Conservation (phyloP, 73 alveolate genomes). For the Stentor coeruleus region DNA sequence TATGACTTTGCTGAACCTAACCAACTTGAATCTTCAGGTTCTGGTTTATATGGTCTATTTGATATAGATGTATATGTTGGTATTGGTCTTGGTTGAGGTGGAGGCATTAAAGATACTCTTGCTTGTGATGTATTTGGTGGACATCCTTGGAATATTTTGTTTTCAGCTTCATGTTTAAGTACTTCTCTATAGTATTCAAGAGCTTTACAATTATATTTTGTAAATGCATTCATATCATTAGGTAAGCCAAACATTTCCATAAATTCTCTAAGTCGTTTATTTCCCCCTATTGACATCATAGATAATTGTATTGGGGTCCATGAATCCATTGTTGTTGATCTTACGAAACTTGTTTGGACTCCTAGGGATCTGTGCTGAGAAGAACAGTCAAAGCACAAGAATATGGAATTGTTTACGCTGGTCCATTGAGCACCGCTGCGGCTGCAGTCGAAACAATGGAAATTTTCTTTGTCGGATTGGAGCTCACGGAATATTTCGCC, state of each 20-base stretch:
- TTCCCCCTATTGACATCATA: slow-evolving; percentile 90
- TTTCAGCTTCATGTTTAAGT: slow-evolving; percentile 29
- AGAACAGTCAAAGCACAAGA: slow-evolving; percentile 82
- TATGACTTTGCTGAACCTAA: background rate
- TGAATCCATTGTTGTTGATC: slow-evolving; percentile 86
- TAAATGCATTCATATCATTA: background rate
- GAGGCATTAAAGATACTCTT: background rate
- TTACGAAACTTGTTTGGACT: slow-evolving; percentile 75
- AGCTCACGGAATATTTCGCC: slow-evolving; percentile 27
- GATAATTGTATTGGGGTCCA: slow-evolving; percentile 86
- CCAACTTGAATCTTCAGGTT: slow-evolving; percentile 2
- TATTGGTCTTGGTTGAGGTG: background rate
- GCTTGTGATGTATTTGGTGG: slow-evolving; percentile 2
- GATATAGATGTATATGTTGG: background rate
- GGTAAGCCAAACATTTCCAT: slow-evolving; percentile 47
- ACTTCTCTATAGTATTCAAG: slow-evolving; percentile 70
- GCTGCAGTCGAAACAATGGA: slow-evolving; percentile 75
- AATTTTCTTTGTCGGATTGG: slow-evolving; percentile 46
- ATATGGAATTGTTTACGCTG: slow-evolving; percentile 72
- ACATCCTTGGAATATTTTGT: too few species aligned
- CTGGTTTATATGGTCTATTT: background rate
- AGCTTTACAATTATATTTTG: slow-evolving; percentile 66
- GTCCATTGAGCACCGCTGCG: slow-evolving; percentile 68
- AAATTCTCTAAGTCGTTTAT: slow-evolving; percentile 76
- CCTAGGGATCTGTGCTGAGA: slow-evolving; percentile 83